Evolutionary conservation across 495 filamentous ascomycete genomes (phyloP).

Genomic region (Penicillium simplicissimum): DNA sequence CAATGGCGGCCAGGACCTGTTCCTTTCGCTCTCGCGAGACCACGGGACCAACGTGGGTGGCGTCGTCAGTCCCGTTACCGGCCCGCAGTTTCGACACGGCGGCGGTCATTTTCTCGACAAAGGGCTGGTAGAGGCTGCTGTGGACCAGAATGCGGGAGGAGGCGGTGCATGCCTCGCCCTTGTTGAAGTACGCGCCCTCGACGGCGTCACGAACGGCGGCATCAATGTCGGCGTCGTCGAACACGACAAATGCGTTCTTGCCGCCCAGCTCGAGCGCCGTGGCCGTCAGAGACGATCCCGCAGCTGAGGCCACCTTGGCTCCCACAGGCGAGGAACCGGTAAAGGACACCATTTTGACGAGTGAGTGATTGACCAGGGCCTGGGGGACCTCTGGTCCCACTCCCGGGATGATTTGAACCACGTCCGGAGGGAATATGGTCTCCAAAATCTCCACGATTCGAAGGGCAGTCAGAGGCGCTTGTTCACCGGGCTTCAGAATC

Average conservation of each 20-base stretch:
- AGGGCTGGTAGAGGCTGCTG: constrained; percentile 31
- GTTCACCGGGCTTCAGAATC: constrained; percentile 55
- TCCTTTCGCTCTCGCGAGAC: constrained; percentile 55
- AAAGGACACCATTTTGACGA: not conserved
- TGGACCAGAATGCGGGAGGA: constrained; percentile 65
- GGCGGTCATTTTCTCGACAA: constrained; percentile 21
- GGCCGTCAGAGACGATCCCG: not conserved
- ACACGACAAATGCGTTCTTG: not conserved
- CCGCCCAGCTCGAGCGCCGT: not conserved
- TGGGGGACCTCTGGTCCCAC: constrained; percentile 15
- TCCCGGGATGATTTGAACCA: constrained; percentile 16
- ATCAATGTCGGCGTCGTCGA: not conserved
- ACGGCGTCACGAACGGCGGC: constrained; percentile 5
- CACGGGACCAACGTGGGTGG: constrained; percentile 61
- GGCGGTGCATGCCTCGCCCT: constrained; percentile 67
- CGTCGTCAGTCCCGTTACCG: constrained; percentile 53
- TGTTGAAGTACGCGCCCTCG: constrained; percentile 49
- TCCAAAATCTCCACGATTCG: constrained; percentile 8
- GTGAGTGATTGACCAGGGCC: not conserved
- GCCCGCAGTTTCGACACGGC: constrained; percentile 42
- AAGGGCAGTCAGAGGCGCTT: constrained; percentile 48
- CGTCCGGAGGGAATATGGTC: constrained; percentile 10
- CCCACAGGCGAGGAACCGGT: not conserved
- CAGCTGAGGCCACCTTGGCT: not conserved
- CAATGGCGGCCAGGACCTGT: constrained; percentile 57